Evolutionary conservation across 192 early-diverging fungal species (phyloP).

Genomic region (Entomortierella parvispora): DNA sequence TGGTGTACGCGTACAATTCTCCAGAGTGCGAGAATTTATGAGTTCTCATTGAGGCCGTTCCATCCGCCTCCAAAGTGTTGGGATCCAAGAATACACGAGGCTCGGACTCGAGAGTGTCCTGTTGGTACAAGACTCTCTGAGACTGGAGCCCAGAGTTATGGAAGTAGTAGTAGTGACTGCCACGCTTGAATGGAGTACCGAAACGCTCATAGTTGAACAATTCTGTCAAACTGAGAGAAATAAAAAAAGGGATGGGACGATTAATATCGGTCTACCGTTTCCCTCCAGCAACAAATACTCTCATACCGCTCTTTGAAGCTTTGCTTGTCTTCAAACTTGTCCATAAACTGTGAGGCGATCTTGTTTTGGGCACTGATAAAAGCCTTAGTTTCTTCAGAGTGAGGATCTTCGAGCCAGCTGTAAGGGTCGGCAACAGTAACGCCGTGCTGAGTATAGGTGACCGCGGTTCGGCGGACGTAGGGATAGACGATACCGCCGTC

Average conservation of each 20-base stretch:
- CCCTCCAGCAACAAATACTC: no score
- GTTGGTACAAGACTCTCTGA: constrained; percentile 66
- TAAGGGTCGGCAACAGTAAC: constrained; percentile 63
- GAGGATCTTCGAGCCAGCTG: constrained; percentile 70
- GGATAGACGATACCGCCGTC: constrained; percentile 58
- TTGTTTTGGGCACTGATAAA: no score
- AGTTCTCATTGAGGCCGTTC: constrained; percentile 58
- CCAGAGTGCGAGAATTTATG: constrained; percentile 66
- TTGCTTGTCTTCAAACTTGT: constrained; percentile 12
- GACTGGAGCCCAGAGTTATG: constrained; percentile 68
- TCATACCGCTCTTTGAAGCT: constrained; percentile 5
- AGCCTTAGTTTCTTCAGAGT: no score
- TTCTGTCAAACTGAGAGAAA: constrained; percentile 54
- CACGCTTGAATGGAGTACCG: constrained; percentile 61
- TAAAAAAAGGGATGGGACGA: neutral
- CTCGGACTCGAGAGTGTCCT: constrained; percentile 51
- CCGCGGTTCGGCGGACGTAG: constrained; percentile 58
- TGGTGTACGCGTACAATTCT: constrained; percentile 64
- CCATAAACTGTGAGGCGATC: no score
- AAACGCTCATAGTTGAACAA: constrained; percentile 67
- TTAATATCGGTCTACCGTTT: neutral
- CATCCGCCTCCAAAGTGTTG: constrained; percentile 65
- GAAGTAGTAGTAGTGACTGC: constrained; percentile 71
- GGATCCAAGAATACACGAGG: constrained; percentile 57
- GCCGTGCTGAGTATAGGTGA: constrained; percentile 53